Base-by-base conservation (phyloP, 148 eudicot species). In the Pharnaceum exiguum region DNA sequence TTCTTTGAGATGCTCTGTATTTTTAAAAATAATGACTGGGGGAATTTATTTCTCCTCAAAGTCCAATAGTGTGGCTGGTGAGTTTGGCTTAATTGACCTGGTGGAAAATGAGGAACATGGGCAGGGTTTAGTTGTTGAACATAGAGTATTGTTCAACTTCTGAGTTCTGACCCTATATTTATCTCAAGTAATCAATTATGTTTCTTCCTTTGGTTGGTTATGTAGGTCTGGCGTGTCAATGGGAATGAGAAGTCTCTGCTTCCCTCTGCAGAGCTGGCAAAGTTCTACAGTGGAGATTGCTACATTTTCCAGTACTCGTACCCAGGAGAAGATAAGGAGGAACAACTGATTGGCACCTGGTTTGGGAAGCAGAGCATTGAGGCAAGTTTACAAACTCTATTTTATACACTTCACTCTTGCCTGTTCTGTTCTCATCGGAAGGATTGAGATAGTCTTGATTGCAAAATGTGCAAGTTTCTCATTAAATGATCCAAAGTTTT, bases 201-300 rank as follows among this genome's bases (percentile, higher is more conserved):
- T 56, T 22, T 10, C 2, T 54, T 44, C 15, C 51, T 43, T 59
- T 2, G 8, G 17, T 51, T 75, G 69, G 50, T 47, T 71, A 35
- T 52, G 38, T 76, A 93, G 99, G 99, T 82, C 57, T 94, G 99
- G 99, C 87, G 81, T 38, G 87, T 94, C 55, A 79, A 82, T 71
- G 93, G 81, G 47, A 61, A 77, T 43, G 71, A 60, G 55, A 94
- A 86, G 79, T 76, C 62, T 74, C 85, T 78, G 64, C 91, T 94
- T 70, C 55, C 83, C 56, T 78, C 72, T 46, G 62, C 87, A 17
- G 91, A 86, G 32, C 87, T 78, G 76, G 80, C 93, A 59, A 94
- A 94, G 51, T 94, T 94, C 69, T 94, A 82, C 68, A 80, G 93
- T 69, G 99, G 99, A 75, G 91, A 86, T 70, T 86, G 99, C 71